Evolutionary conservation across 2,329 filamentous ascomycete genomes (phyloP), one percentile per base, ranked within the genome.

Genomic region (Alternaria metachromatica): DNA sequence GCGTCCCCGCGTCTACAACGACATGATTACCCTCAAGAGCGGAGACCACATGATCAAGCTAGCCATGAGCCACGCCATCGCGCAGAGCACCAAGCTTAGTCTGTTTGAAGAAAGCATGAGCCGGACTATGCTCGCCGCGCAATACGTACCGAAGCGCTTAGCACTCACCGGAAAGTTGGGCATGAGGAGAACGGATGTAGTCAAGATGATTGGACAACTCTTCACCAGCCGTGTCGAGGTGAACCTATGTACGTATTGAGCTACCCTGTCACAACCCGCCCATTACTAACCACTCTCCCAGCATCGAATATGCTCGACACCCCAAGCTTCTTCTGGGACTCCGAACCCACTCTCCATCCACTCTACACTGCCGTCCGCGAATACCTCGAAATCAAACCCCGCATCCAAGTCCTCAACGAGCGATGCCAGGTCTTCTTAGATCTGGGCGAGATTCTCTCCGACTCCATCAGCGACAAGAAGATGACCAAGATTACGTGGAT

Each of bases 11-110:
- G 92, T 99, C 28, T 99, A 96, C 83, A 98, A 99, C 81, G 96
- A 99, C 80, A 99, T 99, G 96, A 98, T 99, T 73, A 99, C 96
- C 0, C 84, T 99, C 48, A 87, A 96, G 66, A 96, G 93, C 64
- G 90, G 93, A 43, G 96, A 99, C 82, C 96, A 99, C 82, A 98
- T 99, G 95, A 97, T 98, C 78, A 98, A 98, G 82, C 86, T 99
- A 15, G 94, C 95, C 33, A 99, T 99, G 84, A 96, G 92, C 79
- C 96, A 99, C 78, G 96, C 94, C 41, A 97, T 99, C 71, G 94
- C 94, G 1, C 96, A 99, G 81, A 97, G 94, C 80, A 99, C 96
- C 0, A 98, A 97, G 80, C 84, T 99, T 44, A 96, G 92, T 76
- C 93, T 96, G 78, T 99, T 99, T 74, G 96, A 99, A 80, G 96